phyloP scores from a whole-genome alignment of 257 asterid species.

The Fraxinus anomala region DNA sequence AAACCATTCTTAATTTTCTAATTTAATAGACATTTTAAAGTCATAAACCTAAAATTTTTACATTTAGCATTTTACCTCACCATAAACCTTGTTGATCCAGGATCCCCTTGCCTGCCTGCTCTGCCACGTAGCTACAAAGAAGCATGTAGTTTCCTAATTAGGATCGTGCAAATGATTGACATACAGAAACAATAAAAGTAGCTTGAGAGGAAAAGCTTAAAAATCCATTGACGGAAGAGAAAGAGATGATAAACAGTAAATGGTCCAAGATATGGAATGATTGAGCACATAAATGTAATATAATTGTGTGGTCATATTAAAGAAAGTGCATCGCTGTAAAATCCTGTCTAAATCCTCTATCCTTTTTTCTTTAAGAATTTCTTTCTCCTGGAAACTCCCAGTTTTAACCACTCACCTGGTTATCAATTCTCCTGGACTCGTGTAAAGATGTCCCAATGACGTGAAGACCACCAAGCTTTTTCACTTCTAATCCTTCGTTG shows the following conservation, averaged over 20 bases:
- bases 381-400: slow-evolving; percentile 11
- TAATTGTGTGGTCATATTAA: not conserved
- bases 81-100: slow-evolving; percentile 97
- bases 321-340: not conserved
- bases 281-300: not conserved
- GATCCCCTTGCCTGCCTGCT: slow-evolving; percentile 99
- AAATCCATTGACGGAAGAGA: not conserved
- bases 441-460: slow-evolving; percentile 97
- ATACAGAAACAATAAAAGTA: slow-evolving; percentile 7
- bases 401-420: slow-evolving; percentile 62
- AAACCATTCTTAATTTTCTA: not conserved
- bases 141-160: slow-evolving; percentile 21
- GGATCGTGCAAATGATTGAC: not conserved
- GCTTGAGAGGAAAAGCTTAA: not conserved
- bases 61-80: slow-evolving; percentile 66
- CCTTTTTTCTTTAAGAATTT: not conserved
- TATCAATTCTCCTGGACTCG: slow-evolving; percentile 96
- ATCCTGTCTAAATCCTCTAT: not conserved
- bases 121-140: slow-evolving; percentile 87
- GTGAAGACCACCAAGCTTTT: slow-evolving; percentile 93
- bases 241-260: not conserved
- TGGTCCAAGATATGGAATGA: not conserved
- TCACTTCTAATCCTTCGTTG: slow-evolving; percentile 88
- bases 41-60: not conserved
- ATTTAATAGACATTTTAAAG: not conserved